phyloP scores from a whole-genome alignment of 352 stramenopile genomes.

The Thalassiosira mediterranea region DNA sequence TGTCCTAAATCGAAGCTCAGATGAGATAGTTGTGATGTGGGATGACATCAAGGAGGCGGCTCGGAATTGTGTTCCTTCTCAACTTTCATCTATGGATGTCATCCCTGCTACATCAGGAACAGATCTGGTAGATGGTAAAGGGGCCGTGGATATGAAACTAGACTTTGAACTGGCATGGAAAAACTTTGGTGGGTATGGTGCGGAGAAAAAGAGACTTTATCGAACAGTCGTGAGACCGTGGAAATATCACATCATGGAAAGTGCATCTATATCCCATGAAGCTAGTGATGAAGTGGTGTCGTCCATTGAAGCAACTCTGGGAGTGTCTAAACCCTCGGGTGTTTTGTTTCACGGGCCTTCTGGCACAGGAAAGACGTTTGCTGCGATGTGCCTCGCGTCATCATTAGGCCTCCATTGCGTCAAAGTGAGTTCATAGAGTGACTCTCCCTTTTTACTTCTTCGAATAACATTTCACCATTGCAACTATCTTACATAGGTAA shows the following conservation, averaged over 20 bases:
- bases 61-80: slow-evolving; percentile 58
- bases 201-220: slow-evolving; percentile 69
- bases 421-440: too few relatives aligned
- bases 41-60: slow-evolving; percentile 63
- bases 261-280: too few relatives aligned
- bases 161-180: slow-evolving; percentile 49
- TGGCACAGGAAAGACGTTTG: slow-evolving; percentile 70
- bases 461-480: too few relatives aligned
- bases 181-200: slow-evolving; percentile 65
- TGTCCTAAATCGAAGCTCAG: neutral
- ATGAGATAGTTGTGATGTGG: slow-evolving; percentile 45
- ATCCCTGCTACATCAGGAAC: slow-evolving; percentile 29
- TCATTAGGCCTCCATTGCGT: slow-evolving; percentile 71
- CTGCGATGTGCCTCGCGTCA: slow-evolving; percentile 69
- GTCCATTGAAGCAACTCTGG: slow-evolving; percentile 31
- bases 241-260: slow-evolving; percentile 61
- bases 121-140: neutral
- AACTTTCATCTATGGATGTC: slow-evolving; percentile 77
- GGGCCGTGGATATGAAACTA: slow-evolving; percentile 23
- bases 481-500: too few relatives aligned
- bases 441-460: too few relatives aligned
- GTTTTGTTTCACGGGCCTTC: slow-evolving; percentile 75
- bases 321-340: slow-evolving; percentile 61
- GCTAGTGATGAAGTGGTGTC: slow-evolving; percentile 4
- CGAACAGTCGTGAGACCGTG: slow-evolving; percentile 73